These are phyloP conservation scores for Poterioochromonas sp. DNA, from an alignment of 352 stramenopile genomes.

Conservation along the genomic window DNA sequence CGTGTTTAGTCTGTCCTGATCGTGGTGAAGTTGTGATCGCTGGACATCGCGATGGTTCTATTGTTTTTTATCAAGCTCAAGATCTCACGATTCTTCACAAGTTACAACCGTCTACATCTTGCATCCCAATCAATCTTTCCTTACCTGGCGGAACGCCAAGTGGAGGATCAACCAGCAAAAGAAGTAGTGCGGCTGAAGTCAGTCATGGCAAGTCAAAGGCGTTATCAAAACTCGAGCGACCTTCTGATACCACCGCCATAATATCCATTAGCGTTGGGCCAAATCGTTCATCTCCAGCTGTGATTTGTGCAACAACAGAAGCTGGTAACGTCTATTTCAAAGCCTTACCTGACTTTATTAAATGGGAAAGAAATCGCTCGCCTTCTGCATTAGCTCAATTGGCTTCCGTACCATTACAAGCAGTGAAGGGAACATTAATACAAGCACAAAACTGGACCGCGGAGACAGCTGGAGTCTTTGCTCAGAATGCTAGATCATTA, in stretches of 20 bases:
- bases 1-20: not conserved
- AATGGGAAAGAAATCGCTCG: conserved; percentile 1
- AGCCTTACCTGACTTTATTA: conserved; percentile 23
- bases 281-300: not conserved
- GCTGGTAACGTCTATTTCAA: not conserved
- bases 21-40: conserved; percentile 3
- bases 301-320: not conserved
- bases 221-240: not conserved
- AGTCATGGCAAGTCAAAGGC: not conserved
- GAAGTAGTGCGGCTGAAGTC: not conserved
- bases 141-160: not conserved
- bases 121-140: not conserved
- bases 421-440: not conserved
- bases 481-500: not conserved
- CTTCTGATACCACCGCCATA: not conserved
- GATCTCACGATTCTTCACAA: not conserved
- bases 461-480: conserved; percentile 10
- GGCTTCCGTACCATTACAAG: not conserved
- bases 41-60: conserved; percentile 2
- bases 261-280: conserved; percentile 3
- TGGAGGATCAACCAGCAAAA: not conserved
- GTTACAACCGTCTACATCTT: not conserved
- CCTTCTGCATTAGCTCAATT: conserved; percentile 3
- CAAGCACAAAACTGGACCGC: not conserved
- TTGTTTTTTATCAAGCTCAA: not conserved